Conservation (phyloP, 2,329 filamentous ascomycete species). For the Daldinia sp. region DNA sequence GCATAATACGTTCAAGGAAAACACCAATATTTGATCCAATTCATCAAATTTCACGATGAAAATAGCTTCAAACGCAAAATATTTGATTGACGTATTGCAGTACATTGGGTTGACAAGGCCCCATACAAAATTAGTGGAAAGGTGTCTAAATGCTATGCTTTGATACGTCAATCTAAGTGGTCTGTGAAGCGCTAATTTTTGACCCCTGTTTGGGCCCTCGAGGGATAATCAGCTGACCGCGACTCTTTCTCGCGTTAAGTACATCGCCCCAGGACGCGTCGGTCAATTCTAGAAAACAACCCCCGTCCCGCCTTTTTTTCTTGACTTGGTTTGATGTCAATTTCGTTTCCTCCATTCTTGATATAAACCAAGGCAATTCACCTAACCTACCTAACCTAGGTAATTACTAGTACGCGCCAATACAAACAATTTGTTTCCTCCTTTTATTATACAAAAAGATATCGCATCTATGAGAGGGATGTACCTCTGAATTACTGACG, state of each 20-base stretch:
- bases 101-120: too few relatives aligned
- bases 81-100: too few relatives aligned
- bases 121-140: too few relatives aligned
- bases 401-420: conserved; percentile 12
- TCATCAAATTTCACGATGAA: too few relatives aligned
- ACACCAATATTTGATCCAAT: too few relatives aligned
- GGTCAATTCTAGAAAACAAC: conserved; percentile 36
- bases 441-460: not conserved
- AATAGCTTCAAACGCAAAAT: too few relatives aligned
- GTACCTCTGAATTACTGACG: conserved; percentile 5
- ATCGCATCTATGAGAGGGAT: conserved; percentile 21
- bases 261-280: conserved; percentile 39
- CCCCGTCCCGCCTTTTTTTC: conserved; percentile 37
- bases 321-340: conserved; percentile 31
- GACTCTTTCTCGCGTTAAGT: conserved; percentile 43
- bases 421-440: conserved; percentile 1
- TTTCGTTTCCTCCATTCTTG: conserved; percentile 9
- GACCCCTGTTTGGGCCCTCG: too few relatives aligned
- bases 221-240: conserved; percentile 42
- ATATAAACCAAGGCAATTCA: not conserved
- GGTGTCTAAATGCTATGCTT: too few relatives aligned
- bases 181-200: too few relatives aligned
- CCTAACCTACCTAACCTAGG: not conserved
- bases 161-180: too few relatives aligned
- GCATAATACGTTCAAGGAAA: too few relatives aligned